These are phyloP conservation scores for Gentiana macrophylla DNA, from an alignment of 257 asterid species.

Conservation along the genomic window DNA sequence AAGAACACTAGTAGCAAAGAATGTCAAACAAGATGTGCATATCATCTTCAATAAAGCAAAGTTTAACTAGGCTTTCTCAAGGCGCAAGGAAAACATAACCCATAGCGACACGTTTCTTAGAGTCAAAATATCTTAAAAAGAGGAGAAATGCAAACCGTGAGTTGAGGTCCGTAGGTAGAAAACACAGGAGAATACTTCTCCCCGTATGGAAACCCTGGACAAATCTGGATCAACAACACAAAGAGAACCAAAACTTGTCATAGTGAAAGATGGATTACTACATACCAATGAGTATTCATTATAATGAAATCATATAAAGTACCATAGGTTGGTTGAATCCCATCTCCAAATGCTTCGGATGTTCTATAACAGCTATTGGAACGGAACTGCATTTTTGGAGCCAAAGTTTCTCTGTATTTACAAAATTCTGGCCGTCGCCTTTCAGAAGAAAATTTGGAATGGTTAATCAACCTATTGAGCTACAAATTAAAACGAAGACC, in stretches of 20 bases:
- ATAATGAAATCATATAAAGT: background rate
- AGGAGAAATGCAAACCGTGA: conserved; percentile 23
- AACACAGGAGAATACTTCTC: conserved; percentile 38
- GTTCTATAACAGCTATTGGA: conserved; percentile 9
- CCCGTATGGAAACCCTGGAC: conserved; percentile 38
- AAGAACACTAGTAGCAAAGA: too few species aligned
- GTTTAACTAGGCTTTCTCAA: too few species aligned
- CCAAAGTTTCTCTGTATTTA: conserved; percentile 9
- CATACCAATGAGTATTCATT: background rate
- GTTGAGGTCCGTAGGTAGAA: conserved; percentile 37
- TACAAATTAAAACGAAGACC: background rate
- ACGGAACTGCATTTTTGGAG: conserved; percentile 7
- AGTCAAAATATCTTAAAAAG: background rate
- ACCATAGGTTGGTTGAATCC: conserved; percentile 18
- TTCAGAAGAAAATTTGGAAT: conserved; percentile 2
- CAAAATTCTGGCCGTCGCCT: conserved; percentile 28
- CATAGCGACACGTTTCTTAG: background rate
- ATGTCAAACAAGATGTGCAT: too few species aligned
- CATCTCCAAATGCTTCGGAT: conserved; percentile 13
- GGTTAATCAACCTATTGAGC: background rate
- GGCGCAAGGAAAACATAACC: too few species aligned
- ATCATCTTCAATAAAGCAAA: too few species aligned
- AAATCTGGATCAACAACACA: conserved; percentile 25
- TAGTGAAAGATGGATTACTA: background rate
- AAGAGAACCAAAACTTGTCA: background rate